Evolutionary conservation across 2,329 filamentous ascomycete species (phyloP).

Genomic region (Hypoxylon sp.): DNA sequence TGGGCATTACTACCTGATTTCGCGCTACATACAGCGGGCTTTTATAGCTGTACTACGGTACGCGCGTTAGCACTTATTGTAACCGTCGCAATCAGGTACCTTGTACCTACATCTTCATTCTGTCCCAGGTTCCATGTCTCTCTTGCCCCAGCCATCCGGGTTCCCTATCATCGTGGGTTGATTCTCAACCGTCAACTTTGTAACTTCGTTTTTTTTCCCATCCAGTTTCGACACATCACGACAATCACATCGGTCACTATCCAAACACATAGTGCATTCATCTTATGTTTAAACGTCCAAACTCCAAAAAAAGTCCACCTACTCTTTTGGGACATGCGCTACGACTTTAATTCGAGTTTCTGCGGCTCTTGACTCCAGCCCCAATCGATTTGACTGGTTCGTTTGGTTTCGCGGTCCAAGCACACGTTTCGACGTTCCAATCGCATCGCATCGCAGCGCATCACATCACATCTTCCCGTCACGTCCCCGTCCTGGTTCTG

Average conservation of each 20-base stretch:
- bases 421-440: constrained; percentile 43
- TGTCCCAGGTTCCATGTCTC: not conserved
- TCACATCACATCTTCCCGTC: constrained; percentile 28
- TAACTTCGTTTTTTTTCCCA: constrained; percentile 5
- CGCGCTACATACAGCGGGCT: constrained; percentile 2
- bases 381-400: constrained; percentile 11
- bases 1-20: constrained; percentile 13
- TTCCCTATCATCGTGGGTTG: constrained; percentile 8
- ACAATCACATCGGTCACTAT: constrained; percentile 13
- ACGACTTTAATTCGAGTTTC: constrained; percentile 23
- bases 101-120: not conserved
- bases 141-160: constrained; percentile 36
- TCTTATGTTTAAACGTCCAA: constrained; percentile 1
- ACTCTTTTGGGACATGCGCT: constrained; percentile 28
- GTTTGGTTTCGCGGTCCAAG: constrained; percentile 41
- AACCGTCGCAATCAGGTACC: not conserved
- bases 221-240: constrained; percentile 9
- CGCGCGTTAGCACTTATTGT: not conserved
- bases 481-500: constrained; percentile 4
- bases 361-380: constrained; percentile 15
- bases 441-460: constrained; percentile 32
- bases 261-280: not conserved
- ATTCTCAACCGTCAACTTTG: constrained; percentile 14
- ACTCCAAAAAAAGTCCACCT: constrained; percentile 13
- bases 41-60: not conserved